Evolutionary conservation across 2,329 filamentous ascomycete genomes (phyloP).

Genomic region (Neofusicoccum laricinum): DNA sequence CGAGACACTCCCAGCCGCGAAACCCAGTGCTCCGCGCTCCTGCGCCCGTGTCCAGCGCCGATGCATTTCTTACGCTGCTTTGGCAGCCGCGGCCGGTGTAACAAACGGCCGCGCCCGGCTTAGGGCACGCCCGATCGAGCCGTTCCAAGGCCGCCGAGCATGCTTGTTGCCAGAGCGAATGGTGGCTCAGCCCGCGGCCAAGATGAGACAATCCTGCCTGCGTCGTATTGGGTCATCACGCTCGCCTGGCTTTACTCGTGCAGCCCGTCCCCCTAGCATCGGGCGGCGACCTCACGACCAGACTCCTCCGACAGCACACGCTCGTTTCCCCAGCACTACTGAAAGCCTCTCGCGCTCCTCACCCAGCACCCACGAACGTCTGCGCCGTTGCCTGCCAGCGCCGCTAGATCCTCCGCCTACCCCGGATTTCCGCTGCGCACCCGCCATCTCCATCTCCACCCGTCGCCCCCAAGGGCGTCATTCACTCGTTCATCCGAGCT

Average conservation of each 20-base stretch:
- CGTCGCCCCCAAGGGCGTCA: not conserved
- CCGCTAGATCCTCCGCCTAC: conserved; percentile 2
- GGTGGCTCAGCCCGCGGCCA: conserved; percentile 9
- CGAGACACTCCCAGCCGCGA: not conserved
- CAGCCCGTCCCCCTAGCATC: conserved; percentile 4
- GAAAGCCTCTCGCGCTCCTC: not conserved
- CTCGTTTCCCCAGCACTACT: not conserved
- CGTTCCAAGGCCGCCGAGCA: conserved; percentile 4
- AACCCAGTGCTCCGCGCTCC: not conserved
- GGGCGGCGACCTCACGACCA: conserved; percentile 1
- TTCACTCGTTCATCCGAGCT: conserved; percentile 11
- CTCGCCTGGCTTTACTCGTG: not conserved
- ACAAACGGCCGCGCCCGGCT: not conserved
- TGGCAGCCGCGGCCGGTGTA: not conserved
- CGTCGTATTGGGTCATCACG: not conserved
- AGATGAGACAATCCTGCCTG: conserved; percentile 1
- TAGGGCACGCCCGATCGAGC: not conserved
- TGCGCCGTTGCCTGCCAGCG: not conserved
- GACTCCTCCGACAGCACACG: not conserved
- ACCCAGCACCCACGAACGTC: not conserved
- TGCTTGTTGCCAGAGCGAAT: not conserved
- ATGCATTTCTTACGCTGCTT: not conserved
- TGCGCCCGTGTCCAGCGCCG: not conserved
- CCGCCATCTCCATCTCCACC: conserved; percentile 15
- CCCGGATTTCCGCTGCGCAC: conserved; percentile 16